phyloP scores from a whole-genome alignment of 2,329 filamentous ascomycete species.

The Aspergillus carbonarius region DNA sequence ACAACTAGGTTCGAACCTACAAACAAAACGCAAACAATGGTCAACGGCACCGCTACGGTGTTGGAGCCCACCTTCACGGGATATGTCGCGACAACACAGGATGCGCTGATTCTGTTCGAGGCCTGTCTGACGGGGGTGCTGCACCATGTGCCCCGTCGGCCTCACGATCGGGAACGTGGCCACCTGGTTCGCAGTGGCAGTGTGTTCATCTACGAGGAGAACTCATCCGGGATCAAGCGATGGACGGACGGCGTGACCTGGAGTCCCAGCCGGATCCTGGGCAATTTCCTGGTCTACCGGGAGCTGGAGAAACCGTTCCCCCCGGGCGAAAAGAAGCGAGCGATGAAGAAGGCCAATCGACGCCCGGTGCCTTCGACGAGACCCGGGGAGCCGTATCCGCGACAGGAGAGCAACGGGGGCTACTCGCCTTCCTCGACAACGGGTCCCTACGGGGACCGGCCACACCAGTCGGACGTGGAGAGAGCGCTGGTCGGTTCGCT shows the following conservation, averaged over 20 bases:
- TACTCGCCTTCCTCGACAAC: conserved; percentile 43
- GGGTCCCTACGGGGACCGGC: conserved; percentile 36
- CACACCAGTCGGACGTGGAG: conserved; percentile 49
- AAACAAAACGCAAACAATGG: conserved; percentile 32
- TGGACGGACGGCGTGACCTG: conserved; percentile 92
- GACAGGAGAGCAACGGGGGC: conserved; percentile 40
- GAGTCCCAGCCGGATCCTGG: conserved; percentile 83
- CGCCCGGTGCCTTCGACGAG: conserved; percentile 45
- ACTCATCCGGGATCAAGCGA: conserved; percentile 84
- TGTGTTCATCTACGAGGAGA: conserved; percentile 90
- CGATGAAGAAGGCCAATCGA: conserved; percentile 66
- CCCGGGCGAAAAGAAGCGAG: conserved; percentile 80
- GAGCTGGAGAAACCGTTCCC: conserved; percentile 76
- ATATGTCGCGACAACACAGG: conserved; percentile 66
- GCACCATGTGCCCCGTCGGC: conserved; percentile 75
- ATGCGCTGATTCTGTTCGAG: conserved; percentile 79
- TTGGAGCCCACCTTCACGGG: conserved; percentile 67
- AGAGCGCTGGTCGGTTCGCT: conserved; percentile 74
- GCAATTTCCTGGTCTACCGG: conserved; percentile 82
- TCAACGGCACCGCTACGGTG: conserved; percentile 46
- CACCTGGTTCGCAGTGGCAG: conserved; percentile 79
- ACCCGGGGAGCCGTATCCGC: conserved; percentile 55
- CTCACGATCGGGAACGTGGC: conserved; percentile 78
- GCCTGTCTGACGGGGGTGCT: conserved; percentile 69
- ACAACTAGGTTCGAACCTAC: conserved; percentile 21